Base-by-base conservation (phyloP, 768 basidiomycete genomes). In the Rhodosporidiobolus odoratus region DNA sequence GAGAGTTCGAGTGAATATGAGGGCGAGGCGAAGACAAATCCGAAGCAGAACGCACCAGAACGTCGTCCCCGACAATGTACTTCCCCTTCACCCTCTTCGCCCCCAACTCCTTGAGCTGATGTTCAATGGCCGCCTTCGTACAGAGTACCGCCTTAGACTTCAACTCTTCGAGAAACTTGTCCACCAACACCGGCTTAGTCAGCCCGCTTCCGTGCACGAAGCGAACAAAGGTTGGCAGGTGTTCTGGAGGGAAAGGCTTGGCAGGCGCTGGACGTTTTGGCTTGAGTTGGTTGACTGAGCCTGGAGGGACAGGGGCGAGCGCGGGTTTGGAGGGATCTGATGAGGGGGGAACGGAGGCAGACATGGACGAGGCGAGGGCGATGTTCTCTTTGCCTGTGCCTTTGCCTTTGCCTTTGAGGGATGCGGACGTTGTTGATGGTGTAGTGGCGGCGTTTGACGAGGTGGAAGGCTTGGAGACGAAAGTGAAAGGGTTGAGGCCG, bases 401-500 rank as follows among this genome's bases (percentile, higher is more conserved):
- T 9, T 30, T 37, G 32, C 62, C 63, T 37, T 66, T 53, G 43
- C 30, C 27, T 9, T 30, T 37, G 23, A 32, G 8, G 25, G 32
- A 1, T 3, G 59, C 0, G 2, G 53, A n/a, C 3, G 66, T 12
- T 8, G 37, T 16, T 19, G 48, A 32, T 3, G 56, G 27, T 30
- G 43, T 5, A 15, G 57, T 19, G 45, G 27, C 15, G 16, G 38
- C 47, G 27, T 57, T n/a, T 23, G 58, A 17, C 21, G 48, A 23
- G 37, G 40, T 6, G 60, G 37, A 41, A 17, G 71, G 71, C 32
- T 52, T 71, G 21, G 75, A 67, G 37, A 70, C 63, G 40, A 56
- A 73, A 13, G 61, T 53, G 58, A 76, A 70, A 19, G 76, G 76
- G 66, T 77, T 58, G 38, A 77, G 68, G 34, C 67, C 68, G 47